Conservation (phyloP, 371 early-diverging fungal genomes). For the Mucor indicus region DNA sequence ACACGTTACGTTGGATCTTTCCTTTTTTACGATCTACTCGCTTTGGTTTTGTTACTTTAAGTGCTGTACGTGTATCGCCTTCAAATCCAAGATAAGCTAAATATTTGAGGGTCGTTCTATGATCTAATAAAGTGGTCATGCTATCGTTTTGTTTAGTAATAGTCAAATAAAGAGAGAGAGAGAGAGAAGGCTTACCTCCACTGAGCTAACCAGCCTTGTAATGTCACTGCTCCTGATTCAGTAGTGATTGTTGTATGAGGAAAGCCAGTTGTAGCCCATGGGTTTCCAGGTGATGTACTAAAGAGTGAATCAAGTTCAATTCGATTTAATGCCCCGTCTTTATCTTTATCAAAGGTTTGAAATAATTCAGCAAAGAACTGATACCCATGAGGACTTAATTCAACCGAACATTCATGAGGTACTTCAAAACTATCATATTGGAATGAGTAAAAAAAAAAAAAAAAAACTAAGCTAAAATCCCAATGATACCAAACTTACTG, state of each 20-base stretch:
- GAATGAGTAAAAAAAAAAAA: background rate
- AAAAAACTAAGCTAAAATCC: background rate
- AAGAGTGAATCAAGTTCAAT: slow-evolving; percentile 86
- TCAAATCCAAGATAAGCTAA: slow-evolving; percentile 94
- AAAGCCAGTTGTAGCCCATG: slow-evolving; percentile 84
- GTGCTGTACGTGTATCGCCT: slow-evolving; percentile 72
- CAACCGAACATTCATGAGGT: slow-evolving; percentile 84
- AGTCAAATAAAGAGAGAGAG: slow-evolving; percentile 1
- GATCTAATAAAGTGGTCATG: slow-evolving; percentile 92
- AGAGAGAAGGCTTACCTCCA: slow-evolving; percentile 78
- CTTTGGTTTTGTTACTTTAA: slow-evolving; percentile 63
- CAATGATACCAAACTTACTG: slow-evolving; percentile 41
- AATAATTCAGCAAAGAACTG: slow-evolving; percentile 94
- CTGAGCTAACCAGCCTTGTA: slow-evolving; percentile 95
- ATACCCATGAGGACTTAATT: slow-evolving; percentile 91
- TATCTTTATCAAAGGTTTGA: slow-evolving; percentile 91
- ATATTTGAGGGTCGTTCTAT: slow-evolving; percentile 84
- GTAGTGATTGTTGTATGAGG: slow-evolving; percentile 92
- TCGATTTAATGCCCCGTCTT: slow-evolving; percentile 89
- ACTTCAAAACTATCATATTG: slow-evolving; percentile 72
- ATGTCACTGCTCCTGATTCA: slow-evolving; percentile 83
- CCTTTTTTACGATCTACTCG: slow-evolving; percentile 77
- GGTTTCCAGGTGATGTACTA: slow-evolving; percentile 84
- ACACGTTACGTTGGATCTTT: slow-evolving; percentile 83
- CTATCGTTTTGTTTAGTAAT: slow-evolving; percentile 31